These are phyloP conservation scores for Ogataea nitratoaversa DNA, from an alignment of 805 yeast species.

Conservation along the genomic window DNA sequence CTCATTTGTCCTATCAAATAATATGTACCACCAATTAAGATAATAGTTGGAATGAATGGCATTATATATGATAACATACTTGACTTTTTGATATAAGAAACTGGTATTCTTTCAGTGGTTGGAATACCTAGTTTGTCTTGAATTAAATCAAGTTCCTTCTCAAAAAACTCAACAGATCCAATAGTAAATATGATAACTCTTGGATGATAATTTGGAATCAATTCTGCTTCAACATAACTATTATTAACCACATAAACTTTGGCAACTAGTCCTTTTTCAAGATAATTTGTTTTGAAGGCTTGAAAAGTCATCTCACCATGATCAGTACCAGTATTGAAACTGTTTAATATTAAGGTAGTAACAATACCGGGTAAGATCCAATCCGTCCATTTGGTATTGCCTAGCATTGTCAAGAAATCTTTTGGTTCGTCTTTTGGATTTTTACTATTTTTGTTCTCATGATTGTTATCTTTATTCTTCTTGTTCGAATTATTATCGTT, in stretches of 20 bases:
- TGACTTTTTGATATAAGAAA: conserved; percentile 71
- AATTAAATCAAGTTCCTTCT: conserved; percentile 68
- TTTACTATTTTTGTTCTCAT: conserved; percentile 10
- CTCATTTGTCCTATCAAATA: conserved; percentile 44
- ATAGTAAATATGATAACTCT: conserved; percentile 56
- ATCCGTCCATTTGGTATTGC: conserved; percentile 19
- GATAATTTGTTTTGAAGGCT: conserved; percentile 72
- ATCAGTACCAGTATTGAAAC: conserved; percentile 13
- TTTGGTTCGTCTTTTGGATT: conserved; percentile 10
- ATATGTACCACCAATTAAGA: conserved; percentile 84
- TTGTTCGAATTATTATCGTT: conserved; percentile 5
- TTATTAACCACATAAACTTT: conserved; percentile 75
- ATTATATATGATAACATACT: conserved; percentile 57
- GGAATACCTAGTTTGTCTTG: conserved; percentile 67
- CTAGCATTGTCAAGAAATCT: conserved; percentile 5
- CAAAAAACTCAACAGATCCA: conserved; percentile 88
- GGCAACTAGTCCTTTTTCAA: conserved; percentile 75
- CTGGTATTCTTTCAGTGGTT: conserved; percentile 69
- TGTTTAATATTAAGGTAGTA: conserved; percentile 19
- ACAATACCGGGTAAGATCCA: conserved; percentile 27
- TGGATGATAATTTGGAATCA: conserved; percentile 25
- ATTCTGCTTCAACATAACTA: conserved; percentile 64
- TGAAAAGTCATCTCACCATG: conserved; percentile 72
- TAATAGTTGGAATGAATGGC: conserved; percentile 82
- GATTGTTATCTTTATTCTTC: conserved; percentile 3